Evolutionary conservation across 257 asterid genomes (phyloP), one percentile per base, ranked within the genome.

Genomic region (Solanum piurae): DNA sequence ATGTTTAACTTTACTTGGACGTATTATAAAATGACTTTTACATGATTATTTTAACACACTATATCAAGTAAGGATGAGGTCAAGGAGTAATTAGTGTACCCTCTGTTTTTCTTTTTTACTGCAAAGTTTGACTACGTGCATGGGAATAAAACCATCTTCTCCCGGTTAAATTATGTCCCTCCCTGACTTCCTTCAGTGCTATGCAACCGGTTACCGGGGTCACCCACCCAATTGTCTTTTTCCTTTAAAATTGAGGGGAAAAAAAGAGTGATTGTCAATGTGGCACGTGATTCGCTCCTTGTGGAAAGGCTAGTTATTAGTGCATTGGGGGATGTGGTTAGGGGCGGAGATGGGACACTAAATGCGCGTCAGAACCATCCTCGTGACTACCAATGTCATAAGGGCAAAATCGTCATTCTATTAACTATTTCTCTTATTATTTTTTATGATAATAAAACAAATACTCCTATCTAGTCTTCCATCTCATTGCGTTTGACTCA

Each of bases 331-430:
- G 86, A 46, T 86, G 91, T 89, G 90, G 92, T 25, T 76, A 76
- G 83, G 83, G 84, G 85, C 36, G 18, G 42, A 80, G 29, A 85
- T 85, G 77, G 84, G 88, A 88, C 92, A 92, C 52, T 93, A 85
- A 93, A 92, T 92, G 94, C 91, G 49, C 87, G 90, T 87, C 94
- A 91, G 94, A 92, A 83, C 91, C 88, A 46, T 85, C 92, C 88
- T 92, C 90, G 92, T 86, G 90, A 86, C 89, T 91, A 79, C 91
- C 93, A 88, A 93, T 91, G 92, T 46, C 37, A 9, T 21, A 75
- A 75, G 62, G 25, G 25, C 37, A 25, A 79, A 44, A 4, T 79
- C 66, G 27, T 4, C 64, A 77, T 79, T 44, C 5, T 25, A 0
- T 0, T 25, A 27, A 1, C 5, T 13, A 14, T 44, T 42, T 44